Conservation (phyloP, 2,329 filamentous ascomycete genomes). For the Tolypocladium pustulatum region DNA sequence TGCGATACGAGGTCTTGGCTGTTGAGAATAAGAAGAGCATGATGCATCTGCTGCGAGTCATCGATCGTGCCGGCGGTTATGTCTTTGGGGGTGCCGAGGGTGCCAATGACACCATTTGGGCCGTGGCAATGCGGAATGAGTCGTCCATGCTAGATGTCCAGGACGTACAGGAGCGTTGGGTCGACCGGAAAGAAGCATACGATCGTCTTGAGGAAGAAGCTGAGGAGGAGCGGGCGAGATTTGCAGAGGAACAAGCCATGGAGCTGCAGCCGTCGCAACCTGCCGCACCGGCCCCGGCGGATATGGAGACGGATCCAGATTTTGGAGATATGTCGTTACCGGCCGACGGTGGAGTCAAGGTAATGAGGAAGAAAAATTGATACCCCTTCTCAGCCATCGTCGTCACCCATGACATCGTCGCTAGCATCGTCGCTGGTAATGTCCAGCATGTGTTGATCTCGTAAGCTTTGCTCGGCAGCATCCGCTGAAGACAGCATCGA, state of each 20-base stretch:
- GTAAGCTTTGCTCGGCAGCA: constrained; percentile 8
- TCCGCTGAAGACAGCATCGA: constrained; percentile 3
- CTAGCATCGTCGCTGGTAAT: constrained; percentile 29
- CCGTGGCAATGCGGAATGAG: constrained; percentile 78
- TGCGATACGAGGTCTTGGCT: constrained; percentile 85
- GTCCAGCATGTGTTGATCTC: constrained; percentile 23
- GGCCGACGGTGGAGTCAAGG: constrained; percentile 57
- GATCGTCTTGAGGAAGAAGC: constrained; percentile 69
- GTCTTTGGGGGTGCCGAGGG: constrained; percentile 85
- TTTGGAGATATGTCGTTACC: constrained; percentile 42
- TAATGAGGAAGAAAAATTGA: constrained; percentile 56
- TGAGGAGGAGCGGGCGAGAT: constrained; percentile 62
- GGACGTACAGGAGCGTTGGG: constrained; percentile 92
- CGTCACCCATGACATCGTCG: constrained; percentile 34
- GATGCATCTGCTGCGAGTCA: constrained; percentile 80
- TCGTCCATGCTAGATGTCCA: constrained; percentile 67
- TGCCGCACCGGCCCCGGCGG: constrained; percentile 9
- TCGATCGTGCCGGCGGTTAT: constrained; percentile 88
- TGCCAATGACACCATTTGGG: constrained; percentile 95
- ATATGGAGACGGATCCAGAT: constrained; percentile 27
- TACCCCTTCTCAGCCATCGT: constrained; percentile 29
- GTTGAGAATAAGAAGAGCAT: constrained; percentile 97
- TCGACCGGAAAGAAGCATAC: constrained; percentile 80
- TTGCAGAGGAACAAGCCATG: constrained; percentile 25
- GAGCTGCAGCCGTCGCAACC: constrained; percentile 19